Evolutionary conservation across 768 basidiomycete species (phyloP).

Genomic region (Naganishia friedmannii): DNA sequence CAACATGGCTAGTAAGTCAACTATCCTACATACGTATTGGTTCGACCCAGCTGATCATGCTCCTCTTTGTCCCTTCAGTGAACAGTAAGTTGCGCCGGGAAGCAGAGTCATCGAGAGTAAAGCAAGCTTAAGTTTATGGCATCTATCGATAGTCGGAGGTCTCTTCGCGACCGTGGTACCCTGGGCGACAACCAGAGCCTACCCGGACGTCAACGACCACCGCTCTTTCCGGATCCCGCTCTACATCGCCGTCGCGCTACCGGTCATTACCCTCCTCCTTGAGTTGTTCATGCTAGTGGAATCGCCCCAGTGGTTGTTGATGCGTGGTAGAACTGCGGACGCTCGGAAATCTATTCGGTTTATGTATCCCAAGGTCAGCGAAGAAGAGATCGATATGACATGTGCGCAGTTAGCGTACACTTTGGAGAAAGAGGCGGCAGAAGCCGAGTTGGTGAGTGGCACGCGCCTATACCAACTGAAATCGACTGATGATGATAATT

Average conservation of each 20-base stretch:
- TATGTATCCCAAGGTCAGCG: constrained; percentile 8
- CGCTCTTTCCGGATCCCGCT: constrained; percentile 30
- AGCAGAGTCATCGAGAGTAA: background rate
- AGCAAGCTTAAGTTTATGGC: background rate
- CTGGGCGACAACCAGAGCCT: constrained; percentile 31
- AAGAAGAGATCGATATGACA: constrained; percentile 22
- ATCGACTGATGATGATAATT: too few relatives aligned
- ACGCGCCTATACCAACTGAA: too few relatives aligned
- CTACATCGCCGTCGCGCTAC: constrained; percentile 33
- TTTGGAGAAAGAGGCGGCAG: constrained; percentile 29
- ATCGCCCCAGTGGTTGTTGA: constrained; percentile 36
- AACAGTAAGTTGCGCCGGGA: background rate
- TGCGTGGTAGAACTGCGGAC: constrained; percentile 23
- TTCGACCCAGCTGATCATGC: background rate
- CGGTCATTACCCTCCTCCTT: constrained; percentile 29
- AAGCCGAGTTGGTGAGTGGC: background rate
- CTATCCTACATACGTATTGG: background rate
- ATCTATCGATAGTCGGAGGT: constrained; percentile 24
- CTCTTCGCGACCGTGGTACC: constrained; percentile 30
- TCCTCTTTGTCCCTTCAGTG: background rate
- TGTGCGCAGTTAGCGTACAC: constrained; percentile 28
- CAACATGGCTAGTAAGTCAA: constrained; percentile 20
- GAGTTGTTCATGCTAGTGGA: constrained; percentile 35
- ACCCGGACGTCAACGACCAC: constrained; percentile 21
- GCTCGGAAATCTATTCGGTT: constrained; percentile 20